Evolutionary conservation across 208 protist species (phyloP), one percentile per base, ranked within the genome.

Genomic region (Leishmania tarentolae): DNA sequence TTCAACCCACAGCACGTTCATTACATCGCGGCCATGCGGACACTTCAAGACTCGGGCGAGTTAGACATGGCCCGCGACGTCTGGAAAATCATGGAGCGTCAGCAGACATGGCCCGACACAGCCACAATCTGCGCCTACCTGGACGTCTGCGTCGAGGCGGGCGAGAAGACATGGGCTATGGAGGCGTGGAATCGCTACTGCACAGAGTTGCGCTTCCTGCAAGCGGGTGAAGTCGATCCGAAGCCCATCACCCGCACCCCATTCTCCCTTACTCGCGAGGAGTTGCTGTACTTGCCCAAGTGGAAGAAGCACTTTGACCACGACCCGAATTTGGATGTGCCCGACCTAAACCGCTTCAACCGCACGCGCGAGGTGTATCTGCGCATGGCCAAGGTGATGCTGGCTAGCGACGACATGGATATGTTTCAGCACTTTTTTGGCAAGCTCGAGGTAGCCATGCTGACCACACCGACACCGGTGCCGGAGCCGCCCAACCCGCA

Each of bases 271-370:
- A 97, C 87, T 7, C 84, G 95, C 28, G 93, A 98, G 63, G 94
- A 98, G 78, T 84, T 97, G 78, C 84, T 97, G 50, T 96, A 97
- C 75, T 87, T 98, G 40, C 95, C 95, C 6, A 97, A 97, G 85
- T 98, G 95, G 95, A 98, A 98, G 85, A 98, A 98, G 82, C 95
- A 97, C 85, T 98, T 97, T 76, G 94, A 97, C 79, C 94, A 97
- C 82, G 94, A 98, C 80, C 95, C 95, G 40, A 98, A 98, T 83
- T 85, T 97, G 61, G 95, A 98, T 79, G 93, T 98, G 24, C 76
- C 91, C 6, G 95, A 98, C 79, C 85, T 95, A n/a, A 97, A 98
- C 84, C 94, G 95, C 35, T 98, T 97, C 83, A 98, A 98, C 81
- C 90, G 92, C 66, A 97, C 94, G 15, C 92, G 95, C n/a, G 91